Evolutionary conservation across 2,329 filamentous ascomycete genomes (phyloP), one percentile per base, ranked within the genome.

Genomic region (Cordyceps cateniannulata): DNA sequence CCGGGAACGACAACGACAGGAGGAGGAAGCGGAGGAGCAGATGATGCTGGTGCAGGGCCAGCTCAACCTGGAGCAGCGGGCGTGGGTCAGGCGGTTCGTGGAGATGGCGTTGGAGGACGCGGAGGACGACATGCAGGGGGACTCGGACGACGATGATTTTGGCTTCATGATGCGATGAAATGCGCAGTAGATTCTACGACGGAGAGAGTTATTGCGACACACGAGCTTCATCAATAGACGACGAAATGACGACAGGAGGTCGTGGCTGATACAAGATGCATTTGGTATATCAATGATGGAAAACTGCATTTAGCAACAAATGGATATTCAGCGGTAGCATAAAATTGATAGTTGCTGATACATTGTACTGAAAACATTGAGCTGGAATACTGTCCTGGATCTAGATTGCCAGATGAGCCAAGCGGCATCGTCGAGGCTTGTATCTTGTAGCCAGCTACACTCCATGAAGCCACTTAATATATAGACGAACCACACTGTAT

Each of bases 51-150:
- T 20, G 16, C 62, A 58, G 9, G 73, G 66, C 42, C 75, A 70
- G 56, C 71, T 83, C 55, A 73, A 82, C 64, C 72, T 75, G n/a
- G 71, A 69, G 22, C 76, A 83, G 61, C 75, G 75, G 63, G 80
- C 78, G 38, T 84, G 81, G 81, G 73, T 84, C 49, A 75, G 80
- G 52, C 76, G 77, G 59, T 84, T 84, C 67, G 80, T 84, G 53
- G 77, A 77, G 69, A 75, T 82, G 65, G 81, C 81, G 3, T 72
- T 84, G 58, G 72, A 79, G 38, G 81, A 84, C 65, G 73, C 79
- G 63, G 81, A 84, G 69, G 77, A 83, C 66, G 74, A 78, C 55
- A 71, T 75, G 59, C 78, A 79, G 53, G 77, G 74, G 45, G 78
- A 77, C 60, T 73, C 69, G 44, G 72, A 72, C 61, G 68, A 71